Base-by-base conservation (phyloP, 305 asterid genomes). In the Fraxinus angustifolia region DNA sequence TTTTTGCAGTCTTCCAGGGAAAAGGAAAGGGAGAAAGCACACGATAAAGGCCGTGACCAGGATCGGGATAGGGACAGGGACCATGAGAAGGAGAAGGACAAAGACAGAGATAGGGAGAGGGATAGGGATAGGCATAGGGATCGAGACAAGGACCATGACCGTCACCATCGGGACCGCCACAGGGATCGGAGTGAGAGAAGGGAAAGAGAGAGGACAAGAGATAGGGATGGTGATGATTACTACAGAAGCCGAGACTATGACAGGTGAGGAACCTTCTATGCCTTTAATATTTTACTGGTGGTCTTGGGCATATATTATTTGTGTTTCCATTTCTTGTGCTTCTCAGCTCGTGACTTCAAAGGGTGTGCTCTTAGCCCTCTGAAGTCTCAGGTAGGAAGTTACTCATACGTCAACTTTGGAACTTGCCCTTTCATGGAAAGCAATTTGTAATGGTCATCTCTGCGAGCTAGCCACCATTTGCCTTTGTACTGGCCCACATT, bases 241-340 rank as follows among this genome's bases (percentile, higher is more conserved):
- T 62, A 78, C 79, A 90, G 86, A 89, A 85, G 87, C 82, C 93
- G 96, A 77, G 95, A 90, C 79, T 84, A 76, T 65, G 97, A 91
- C 77, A 89, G 96, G 97, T 91, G 58, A 81, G 84, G 67, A 56
- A 76, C 58, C 50, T 80, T 3, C 17, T 60, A 17, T 56, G 33
- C 31, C 8, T 75, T 34, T 26, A 10, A 26, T 65, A 68, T 68
- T 23, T 35, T 77, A 65, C 40, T 68, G 72, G 71, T 21, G 33
- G 38, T 65, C 76, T 50, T 23, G 42, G 38, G 26, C 48, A 28
- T 58, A 68, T 73, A 60, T 76, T 30, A 83, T 28, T 50, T 60
- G 42, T 16, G 53, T 56, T 45, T 35, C 40, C 17, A 45, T 33
- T 14, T 78, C 67, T 60, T 31, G 50, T 42, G 21, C 35, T 80